phyloP scores from a whole-genome alignment of 2,329 filamentous ascomycete species.

The Aspergillus sp. region DNA sequence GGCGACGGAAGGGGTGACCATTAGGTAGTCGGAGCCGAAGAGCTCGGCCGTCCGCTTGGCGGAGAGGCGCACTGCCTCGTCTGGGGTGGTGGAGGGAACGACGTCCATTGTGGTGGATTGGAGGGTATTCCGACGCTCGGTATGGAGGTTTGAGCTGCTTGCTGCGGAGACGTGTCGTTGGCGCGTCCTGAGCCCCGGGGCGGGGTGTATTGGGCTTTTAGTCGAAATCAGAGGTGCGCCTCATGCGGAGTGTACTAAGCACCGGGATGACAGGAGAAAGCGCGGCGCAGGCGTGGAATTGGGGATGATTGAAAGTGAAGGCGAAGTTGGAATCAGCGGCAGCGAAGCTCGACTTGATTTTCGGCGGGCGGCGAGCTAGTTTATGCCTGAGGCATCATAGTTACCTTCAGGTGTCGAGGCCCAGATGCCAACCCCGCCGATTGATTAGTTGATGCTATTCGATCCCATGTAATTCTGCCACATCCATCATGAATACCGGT shows the following conservation, averaged over 20 bases:
- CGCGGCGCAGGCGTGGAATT: not conserved
- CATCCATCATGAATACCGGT: constrained; percentile 41
- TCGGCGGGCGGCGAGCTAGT: constrained; percentile 11
- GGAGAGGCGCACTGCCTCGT: constrained; percentile 44
- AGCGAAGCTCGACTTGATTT: constrained; percentile 12
- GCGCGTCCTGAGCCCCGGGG: constrained; percentile 19
- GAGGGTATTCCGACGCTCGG: not conserved
- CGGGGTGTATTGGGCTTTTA: constrained; percentile 4
- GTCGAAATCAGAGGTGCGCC: not conserved
- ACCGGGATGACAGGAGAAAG: not conserved
- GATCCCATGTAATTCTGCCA: not conserved
- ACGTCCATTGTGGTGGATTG: constrained; percentile 31
- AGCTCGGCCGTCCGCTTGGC: constrained; percentile 50
- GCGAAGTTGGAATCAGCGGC: constrained; percentile 3
- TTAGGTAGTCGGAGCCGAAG: constrained; percentile 50
- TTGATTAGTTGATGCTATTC: constrained; percentile 5
- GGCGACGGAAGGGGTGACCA: constrained; percentile 45
- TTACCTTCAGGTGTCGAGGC: constrained; percentile 5
- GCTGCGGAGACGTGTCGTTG: constrained; percentile 15
- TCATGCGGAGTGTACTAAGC: not conserved
- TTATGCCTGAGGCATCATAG: constrained; percentile 14
- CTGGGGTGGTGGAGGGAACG: constrained; percentile 31
- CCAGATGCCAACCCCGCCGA: not conserved
- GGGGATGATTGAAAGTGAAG: not conserved
- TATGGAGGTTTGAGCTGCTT: not conserved